These are phyloP conservation scores for Agastache rugosa DNA, from an alignment of 257 asterid species.

Conservation along the genomic window DNA sequence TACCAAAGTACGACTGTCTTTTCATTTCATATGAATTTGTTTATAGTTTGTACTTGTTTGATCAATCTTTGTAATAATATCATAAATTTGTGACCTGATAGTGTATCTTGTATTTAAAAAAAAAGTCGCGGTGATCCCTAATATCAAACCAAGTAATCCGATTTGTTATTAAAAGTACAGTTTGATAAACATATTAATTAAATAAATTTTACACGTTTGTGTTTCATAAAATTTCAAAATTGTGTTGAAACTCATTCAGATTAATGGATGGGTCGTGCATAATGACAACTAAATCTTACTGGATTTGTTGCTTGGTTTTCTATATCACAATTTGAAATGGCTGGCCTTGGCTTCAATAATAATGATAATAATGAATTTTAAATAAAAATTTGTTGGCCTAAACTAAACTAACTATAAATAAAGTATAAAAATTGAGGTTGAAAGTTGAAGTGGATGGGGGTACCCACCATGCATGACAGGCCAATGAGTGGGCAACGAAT, in stretches of 20 bases:
- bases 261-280: neutral
- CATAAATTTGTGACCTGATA: too few relatives aligned
- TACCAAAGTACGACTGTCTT: too few relatives aligned
- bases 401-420: neutral
- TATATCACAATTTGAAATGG: neutral
- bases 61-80: too few relatives aligned
- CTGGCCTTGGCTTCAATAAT: neutral
- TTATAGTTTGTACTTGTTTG: too few relatives aligned
- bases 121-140: too few relatives aligned
- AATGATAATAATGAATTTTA: neutral
- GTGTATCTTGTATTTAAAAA: too few relatives aligned
- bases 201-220: neutral
- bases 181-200: too few relatives aligned
- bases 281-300: neutral
- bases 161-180: too few relatives aligned
- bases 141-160: neutral
- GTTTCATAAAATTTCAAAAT: too few relatives aligned
- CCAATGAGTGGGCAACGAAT: conserved; percentile 1
- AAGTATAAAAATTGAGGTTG: neutral
- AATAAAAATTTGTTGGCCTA: neutral
- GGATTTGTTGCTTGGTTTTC: too few relatives aligned
- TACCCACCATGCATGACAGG: conserved; percentile 17
- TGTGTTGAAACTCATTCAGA: too few relatives aligned
- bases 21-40: too few relatives aligned
- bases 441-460: neutral